Percentiles rank a stretch among this genome's conserved stretches.
Evolutionary conservation across 257 asterid genomes (phyloP).

Genomic region (Petunia secreta): DNA sequence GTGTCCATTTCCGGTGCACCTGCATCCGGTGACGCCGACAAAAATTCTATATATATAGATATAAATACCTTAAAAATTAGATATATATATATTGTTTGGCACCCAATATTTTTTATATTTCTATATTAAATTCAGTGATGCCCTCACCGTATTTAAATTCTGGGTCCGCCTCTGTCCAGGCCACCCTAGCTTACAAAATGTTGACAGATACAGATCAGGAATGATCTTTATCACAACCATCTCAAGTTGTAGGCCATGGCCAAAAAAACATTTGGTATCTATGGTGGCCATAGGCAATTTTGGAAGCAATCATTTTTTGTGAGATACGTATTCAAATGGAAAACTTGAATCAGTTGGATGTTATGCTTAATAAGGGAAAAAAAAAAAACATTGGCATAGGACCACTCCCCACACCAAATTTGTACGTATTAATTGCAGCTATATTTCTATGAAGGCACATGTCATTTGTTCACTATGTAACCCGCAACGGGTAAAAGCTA

Average conservation of each 20-base stretch:
- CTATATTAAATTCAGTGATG: too few relatives aligned
- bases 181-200: background rate
- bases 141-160: too few relatives aligned
- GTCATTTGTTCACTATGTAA: slow-evolving; percentile 15
- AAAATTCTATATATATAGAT: too few relatives aligned
- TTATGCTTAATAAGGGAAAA: background rate
- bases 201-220: too few relatives aligned
- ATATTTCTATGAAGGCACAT: background rate
- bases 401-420: background rate
- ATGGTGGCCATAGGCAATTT: background rate
- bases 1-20: too few relatives aligned
- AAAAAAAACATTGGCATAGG: slow-evolving; percentile 6
- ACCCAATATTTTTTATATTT: too few relatives aligned
- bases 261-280: background rate
- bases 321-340: background rate
- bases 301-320: background rate
- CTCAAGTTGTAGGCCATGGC: background rate
- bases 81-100: too few relatives aligned
- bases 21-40: too few relatives aligned
- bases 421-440: background rate
- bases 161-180: too few relatives aligned
- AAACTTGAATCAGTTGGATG: slow-evolving; percentile 7
- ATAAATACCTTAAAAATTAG: too few relatives aligned
- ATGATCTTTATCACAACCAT: background rate
- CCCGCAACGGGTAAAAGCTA: too few relatives aligned